Evolutionary conservation across 176 grass and related monocot genomes (phyloP).

Genomic region (Cenchrus americanus): DNA sequence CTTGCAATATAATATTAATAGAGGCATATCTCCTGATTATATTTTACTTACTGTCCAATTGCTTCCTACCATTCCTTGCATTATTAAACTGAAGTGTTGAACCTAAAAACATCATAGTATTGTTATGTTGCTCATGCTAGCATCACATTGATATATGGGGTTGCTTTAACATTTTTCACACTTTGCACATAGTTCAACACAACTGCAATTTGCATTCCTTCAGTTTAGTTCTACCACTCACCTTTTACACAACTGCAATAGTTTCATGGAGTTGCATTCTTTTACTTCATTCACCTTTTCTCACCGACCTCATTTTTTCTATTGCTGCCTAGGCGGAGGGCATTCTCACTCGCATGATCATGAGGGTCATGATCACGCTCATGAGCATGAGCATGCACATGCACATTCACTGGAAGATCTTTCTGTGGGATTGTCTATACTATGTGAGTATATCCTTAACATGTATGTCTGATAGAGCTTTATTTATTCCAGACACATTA

Average conservation of each 20-base stretch:
- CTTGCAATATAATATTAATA: constrained; percentile 16
- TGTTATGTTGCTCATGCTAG: constrained; percentile 11
- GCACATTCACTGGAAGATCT: constrained; percentile 96
- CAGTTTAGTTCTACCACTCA: neutral
- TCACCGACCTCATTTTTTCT: constrained; percentile 36
- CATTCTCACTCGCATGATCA: constrained; percentile 78
- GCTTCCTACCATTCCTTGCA: neutral
- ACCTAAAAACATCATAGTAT: neutral
- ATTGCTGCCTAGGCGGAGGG: constrained; percentile 64
- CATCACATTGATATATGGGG: constrained; percentile 11
- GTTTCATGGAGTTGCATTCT: neutral
- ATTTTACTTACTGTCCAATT: neutral
- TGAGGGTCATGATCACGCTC: constrained; percentile 61
- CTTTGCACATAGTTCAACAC: neutral
- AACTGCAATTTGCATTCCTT: constrained; percentile 5
- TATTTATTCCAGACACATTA: neutral
- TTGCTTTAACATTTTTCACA: neutral
- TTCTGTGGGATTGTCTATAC: constrained; percentile 85
- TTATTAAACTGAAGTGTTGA: constrained; percentile 1
- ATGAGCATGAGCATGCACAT: constrained; percentile 80
- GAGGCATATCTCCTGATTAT: constrained; percentile 9
- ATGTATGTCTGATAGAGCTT: neutral
- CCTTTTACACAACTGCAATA: neutral
- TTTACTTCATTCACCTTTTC: constrained; percentile 14
- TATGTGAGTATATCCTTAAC: constrained; percentile 73